Conservation (phyloP, 75 land plant species). For the Sequoia sempervirens region DNA sequence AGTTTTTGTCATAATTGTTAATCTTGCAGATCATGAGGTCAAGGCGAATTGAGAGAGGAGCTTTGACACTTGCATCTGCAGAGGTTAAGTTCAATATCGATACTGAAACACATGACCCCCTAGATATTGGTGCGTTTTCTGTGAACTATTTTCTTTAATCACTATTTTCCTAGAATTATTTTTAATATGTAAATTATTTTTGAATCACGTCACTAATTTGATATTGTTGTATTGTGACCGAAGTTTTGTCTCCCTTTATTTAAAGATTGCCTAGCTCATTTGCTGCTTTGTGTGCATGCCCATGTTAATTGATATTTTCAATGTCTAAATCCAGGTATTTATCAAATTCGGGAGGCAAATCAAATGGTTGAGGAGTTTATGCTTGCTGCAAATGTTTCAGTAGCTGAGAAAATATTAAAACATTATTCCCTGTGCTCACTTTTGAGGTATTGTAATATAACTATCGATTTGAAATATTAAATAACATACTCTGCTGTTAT, state of each 20-base stretch:
- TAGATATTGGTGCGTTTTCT: slow-evolving; percentile 80
- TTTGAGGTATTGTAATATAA: slow-evolving; percentile 48
- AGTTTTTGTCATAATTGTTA: slow-evolving; percentile 7
- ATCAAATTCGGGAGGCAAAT: slow-evolving; percentile 97
- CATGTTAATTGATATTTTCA: slow-evolving; percentile 6
- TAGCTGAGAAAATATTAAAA: slow-evolving; percentile 82
- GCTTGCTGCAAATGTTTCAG: slow-evolving; percentile 98
- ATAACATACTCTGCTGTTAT: background rate
- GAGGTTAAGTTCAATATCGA: slow-evolving; percentile 99
- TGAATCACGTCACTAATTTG: background rate
- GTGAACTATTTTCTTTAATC: background rate
- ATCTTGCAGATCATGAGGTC: slow-evolving; percentile 79
- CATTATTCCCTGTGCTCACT: slow-evolving; percentile 81
- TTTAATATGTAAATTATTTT: background rate
- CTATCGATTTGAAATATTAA: background rate
- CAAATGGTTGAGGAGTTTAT: slow-evolving; percentile 99
- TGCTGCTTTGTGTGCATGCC: background rate
- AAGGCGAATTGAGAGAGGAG: slow-evolving; percentile 95
- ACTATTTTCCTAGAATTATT: background rate
- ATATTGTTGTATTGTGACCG: background rate
- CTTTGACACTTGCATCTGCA: slow-evolving; percentile 96
- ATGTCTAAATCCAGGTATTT: slow-evolving; percentile 66
- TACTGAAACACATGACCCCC: slow-evolving; percentile 97
- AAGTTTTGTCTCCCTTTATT: background rate
- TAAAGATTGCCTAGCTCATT: background rate